Conservation (phyloP, 495 filamentous ascomycete genomes). For the Bombardia bombarda region DNA sequence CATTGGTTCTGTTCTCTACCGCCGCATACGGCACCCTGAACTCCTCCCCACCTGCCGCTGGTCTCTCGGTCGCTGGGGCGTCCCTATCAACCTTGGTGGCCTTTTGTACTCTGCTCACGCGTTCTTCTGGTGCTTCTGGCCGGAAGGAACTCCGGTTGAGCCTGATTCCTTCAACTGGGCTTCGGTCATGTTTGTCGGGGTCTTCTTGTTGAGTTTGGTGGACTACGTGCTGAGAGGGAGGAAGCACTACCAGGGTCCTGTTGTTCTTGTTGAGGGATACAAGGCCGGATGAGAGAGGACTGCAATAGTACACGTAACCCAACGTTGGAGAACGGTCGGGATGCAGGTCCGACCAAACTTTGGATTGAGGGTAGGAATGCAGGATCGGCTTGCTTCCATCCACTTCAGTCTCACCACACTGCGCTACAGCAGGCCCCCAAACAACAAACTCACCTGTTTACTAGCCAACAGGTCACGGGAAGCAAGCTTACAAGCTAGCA, state of each 20-base stretch:
- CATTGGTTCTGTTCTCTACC: constrained; percentile 21
- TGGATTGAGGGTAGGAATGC: too few relatives aligned
- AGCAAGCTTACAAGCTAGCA: too few relatives aligned
- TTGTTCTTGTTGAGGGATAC: background rate
- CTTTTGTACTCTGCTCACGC: constrained; percentile 11
- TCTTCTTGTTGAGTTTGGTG: background rate
- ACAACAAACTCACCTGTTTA: too few relatives aligned
- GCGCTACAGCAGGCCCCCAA: too few relatives aligned
- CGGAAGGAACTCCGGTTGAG: background rate
- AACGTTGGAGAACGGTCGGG: too few relatives aligned
- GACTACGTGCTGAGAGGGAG: background rate
- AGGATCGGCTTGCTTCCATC: too few relatives aligned
- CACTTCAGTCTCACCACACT: too few relatives aligned
- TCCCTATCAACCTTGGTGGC: constrained; percentile 25
- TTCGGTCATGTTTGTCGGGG: background rate
- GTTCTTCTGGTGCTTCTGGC: constrained; percentile 1
- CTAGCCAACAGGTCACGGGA: too few relatives aligned
- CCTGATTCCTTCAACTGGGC: background rate
- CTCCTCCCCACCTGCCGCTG: constrained; percentile 33
- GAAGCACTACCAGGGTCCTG: background rate
- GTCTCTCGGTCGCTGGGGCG: constrained; percentile 28
- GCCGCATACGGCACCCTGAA: constrained; percentile 23
- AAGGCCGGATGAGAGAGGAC: too few relatives aligned
- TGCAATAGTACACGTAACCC: too few relatives aligned
- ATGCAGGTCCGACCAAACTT: too few relatives aligned